phyloP scores from a whole-genome alignment of 2,329 filamentous ascomycete genomes.

The Verticillium longisporum region DNA sequence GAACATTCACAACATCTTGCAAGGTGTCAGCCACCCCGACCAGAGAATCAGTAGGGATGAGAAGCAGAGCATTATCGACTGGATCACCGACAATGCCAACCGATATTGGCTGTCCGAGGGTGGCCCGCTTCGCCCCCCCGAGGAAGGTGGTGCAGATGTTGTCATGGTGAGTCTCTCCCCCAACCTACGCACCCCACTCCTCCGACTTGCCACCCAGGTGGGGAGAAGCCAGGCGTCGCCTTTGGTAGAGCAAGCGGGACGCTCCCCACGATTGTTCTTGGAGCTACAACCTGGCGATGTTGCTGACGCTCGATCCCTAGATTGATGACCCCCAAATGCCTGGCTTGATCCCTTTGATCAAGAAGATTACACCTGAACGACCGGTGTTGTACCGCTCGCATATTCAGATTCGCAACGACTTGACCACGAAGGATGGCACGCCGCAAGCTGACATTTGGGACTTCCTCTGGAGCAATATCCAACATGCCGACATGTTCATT shows the following conservation, averaged over 20 bases:
- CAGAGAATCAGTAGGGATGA: slow-evolving; percentile 59
- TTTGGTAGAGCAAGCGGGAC: no score
- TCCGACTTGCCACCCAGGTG: background rate
- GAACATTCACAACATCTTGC: slow-evolving; percentile 82
- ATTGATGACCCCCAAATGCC: slow-evolving; percentile 86
- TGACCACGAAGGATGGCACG: slow-evolving; percentile 54
- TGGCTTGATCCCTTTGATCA: slow-evolving; percentile 67
- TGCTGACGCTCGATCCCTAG: slow-evolving; percentile 18
- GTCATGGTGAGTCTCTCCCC: slow-evolving; percentile 47
- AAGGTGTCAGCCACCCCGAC: slow-evolving; percentile 63
- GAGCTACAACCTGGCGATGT: background rate
- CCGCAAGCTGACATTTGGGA: slow-evolving; percentile 70
- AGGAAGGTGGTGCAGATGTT: slow-evolving; percentile 68
- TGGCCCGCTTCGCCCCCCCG: slow-evolving; percentile 58
- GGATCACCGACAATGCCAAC: slow-evolving; percentile 67
- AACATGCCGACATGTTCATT: slow-evolving; percentile 70
- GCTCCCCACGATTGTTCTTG: no score
- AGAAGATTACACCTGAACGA: slow-evolving; percentile 60
- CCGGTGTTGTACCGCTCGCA: slow-evolving; percentile 77
- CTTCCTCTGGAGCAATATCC: slow-evolving; percentile 67
- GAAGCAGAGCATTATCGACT: slow-evolving; percentile 56
- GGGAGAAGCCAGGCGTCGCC: no score
- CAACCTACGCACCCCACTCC: background rate
- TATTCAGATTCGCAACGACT: slow-evolving; percentile 73
- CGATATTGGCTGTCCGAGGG: slow-evolving; percentile 66